Evolutionary conservation across 1,284 basidiomycete genomes (phyloP).

Genomic region (Takashimella tepidaria): DNA sequence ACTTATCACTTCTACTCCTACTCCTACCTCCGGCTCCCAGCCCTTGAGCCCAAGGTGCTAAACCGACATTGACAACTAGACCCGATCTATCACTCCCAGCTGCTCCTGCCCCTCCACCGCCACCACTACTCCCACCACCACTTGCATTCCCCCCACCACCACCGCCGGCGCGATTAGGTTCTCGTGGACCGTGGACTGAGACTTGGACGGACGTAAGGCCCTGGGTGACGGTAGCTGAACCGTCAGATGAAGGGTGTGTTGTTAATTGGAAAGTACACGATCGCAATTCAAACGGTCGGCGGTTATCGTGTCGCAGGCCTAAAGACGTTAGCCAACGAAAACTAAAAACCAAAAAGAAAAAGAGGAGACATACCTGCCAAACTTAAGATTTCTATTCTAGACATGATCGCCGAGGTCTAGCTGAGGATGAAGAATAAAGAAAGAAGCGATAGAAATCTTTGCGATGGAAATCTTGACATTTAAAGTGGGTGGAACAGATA

Average conservation of each 20-base stretch:
- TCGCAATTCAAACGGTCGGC: constrained; percentile 83
- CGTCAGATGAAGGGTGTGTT: constrained; percentile 71
- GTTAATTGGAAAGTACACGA: constrained; percentile 73
- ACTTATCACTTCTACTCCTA: constrained; percentile 80
- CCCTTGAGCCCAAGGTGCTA: constrained; percentile 78
- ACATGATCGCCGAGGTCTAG: constrained; percentile 2
- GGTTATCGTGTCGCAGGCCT: constrained; percentile 75
- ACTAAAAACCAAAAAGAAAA: no score
- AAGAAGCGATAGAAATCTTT: no score
- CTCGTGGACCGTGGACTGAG: constrained; percentile 85
- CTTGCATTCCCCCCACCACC: constrained; percentile 51
- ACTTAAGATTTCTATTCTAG: constrained; percentile 20
- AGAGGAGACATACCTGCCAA: constrained; percentile 11
- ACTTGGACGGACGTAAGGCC: constrained; percentile 84
- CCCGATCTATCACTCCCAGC: constrained; percentile 75
- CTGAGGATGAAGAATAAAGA: no score
- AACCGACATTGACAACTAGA: constrained; percentile 76
- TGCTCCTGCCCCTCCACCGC: constrained; percentile 46
- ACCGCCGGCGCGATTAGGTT: constrained; percentile 69
- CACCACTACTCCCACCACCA: constrained; percentile 58
- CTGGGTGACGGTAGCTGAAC: constrained; percentile 75
- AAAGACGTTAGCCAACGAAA: constrained; percentile 1
- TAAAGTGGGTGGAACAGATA: not conserved
- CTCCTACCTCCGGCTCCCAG: constrained; percentile 55
- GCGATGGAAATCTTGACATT: no score